These are phyloP conservation scores for Crithidia acanthocephali DNA, from an alignment of 208 protist genomes.

Conservation along the genomic window DNA sequence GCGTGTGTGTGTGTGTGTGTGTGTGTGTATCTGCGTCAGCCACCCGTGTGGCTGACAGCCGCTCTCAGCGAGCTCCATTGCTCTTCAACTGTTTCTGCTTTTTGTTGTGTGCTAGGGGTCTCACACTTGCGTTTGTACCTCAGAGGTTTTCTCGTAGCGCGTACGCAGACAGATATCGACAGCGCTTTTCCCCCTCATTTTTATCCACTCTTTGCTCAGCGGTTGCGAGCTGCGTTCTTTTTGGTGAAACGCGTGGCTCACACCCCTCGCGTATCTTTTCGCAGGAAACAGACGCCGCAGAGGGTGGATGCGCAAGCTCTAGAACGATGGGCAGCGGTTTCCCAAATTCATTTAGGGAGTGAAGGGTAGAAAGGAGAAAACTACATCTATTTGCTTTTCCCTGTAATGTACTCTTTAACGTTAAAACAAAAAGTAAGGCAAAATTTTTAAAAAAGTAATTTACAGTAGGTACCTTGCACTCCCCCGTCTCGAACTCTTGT, in stretches of 20 bases:
- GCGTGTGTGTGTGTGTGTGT: not conserved
- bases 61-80: not conserved
- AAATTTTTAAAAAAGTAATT: not conserved
- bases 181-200: too few relatives aligned
- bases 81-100: not conserved
- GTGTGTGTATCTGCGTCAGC: not conserved
- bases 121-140: not conserved
- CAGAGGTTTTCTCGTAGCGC: too few relatives aligned
- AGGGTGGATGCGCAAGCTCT: too few relatives aligned
- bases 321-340: not conserved
- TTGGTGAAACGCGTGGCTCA: too few relatives aligned
- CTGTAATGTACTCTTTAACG: slow-evolving; percentile 18
- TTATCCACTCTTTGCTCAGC: too few relatives aligned
- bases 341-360: slow-evolving; percentile 4
- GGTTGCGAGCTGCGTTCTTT: too few relatives aligned
- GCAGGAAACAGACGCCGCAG: too few relatives aligned
- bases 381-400: slow-evolving; percentile 13
- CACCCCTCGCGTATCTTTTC: too few relatives aligned
- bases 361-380: not conserved
- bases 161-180: too few relatives aligned
- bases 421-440: slow-evolving; percentile 16
- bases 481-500: slow-evolving; percentile 2
- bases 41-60: not conserved
- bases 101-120: not conserved
- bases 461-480: slow-evolving; percentile 16